Percentiles rank a stretch among this genome's conserved stretches.
Evolutionary conservation across 495 filamentous ascomycete genomes (phyloP).

Genomic region (Penicillium nucicola): DNA sequence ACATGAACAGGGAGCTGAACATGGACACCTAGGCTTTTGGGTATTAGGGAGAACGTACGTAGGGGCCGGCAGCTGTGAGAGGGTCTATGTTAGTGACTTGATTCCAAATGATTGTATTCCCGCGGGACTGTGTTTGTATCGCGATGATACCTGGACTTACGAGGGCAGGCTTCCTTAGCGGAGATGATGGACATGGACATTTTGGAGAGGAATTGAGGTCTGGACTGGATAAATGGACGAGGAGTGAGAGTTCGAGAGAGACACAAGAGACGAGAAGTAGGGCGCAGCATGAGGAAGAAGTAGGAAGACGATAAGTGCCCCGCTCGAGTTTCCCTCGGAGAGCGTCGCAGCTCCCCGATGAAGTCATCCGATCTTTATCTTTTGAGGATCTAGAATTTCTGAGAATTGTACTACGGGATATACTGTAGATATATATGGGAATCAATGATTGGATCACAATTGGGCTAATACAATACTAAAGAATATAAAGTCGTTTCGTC

Average conservation of each 20-base stretch:
- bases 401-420: no score
- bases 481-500: conserved; percentile 16
- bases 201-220: conserved; percentile 4
- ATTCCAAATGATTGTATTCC: background rate
- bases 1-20: no score
- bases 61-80: conserved; percentile 51
- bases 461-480: conserved; percentile 1
- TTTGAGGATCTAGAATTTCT: background rate
- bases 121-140: background rate
- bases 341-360: conserved; percentile 8
- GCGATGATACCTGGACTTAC: conserved; percentile 27
- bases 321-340: conserved; percentile 30
- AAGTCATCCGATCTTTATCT: background rate
- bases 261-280: conserved; percentile 25
- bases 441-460: background rate
- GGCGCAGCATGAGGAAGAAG: conserved; percentile 25
- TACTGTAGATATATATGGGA: background rate
- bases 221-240: conserved; percentile 4
- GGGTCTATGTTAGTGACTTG: conserved; percentile 31
- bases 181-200: conserved; percentile 42
- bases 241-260: conserved; percentile 12
- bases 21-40: background rate
- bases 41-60: conserved; percentile 40
- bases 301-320: conserved; percentile 8
- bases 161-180: conserved; percentile 46